Evolutionary conservation across 345 rosid genomes (phyloP).

Genomic region (Rhizophora apiculata): DNA sequence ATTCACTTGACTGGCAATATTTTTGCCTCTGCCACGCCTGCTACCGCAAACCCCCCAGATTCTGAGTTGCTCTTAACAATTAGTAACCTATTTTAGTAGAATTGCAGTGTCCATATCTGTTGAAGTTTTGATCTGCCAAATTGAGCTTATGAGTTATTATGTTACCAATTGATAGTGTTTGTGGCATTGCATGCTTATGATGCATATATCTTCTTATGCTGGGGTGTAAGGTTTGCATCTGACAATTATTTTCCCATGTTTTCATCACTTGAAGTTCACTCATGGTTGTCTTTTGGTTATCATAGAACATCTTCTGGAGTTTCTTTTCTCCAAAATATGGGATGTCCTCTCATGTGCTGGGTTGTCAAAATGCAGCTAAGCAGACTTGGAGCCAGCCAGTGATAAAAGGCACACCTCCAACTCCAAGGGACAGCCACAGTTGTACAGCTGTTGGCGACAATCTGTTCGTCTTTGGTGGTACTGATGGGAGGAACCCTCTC

Average conservation of each 20-base stretch:
- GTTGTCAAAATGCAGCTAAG: constrained; percentile 46
- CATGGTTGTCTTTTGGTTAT: constrained; percentile 1
- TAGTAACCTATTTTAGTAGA: constrained; percentile 1
- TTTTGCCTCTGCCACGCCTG: no score
- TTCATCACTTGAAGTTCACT: not conserved
- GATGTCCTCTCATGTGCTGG: constrained; percentile 9
- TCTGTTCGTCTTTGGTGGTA: constrained; percentile 87
- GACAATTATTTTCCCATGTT: not conserved
- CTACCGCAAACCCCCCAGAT: no score
- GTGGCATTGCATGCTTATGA: not conserved
- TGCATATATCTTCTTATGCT: constrained; percentile 5
- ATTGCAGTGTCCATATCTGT: not conserved
- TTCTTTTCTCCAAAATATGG: not conserved
- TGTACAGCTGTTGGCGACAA: constrained; percentile 73
- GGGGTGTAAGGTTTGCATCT: not conserved
- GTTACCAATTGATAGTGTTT: not conserved
- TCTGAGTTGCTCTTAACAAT: not conserved
- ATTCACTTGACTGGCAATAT: no score
- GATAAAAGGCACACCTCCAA: constrained; percentile 66
- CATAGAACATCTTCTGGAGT: not conserved
- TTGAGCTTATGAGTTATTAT: not conserved
- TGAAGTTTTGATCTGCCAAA: not conserved
- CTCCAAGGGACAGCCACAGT: constrained; percentile 93
- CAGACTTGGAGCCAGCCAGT: constrained; percentile 83
- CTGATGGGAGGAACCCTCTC: constrained; percentile 81